phyloP scores from a whole-genome alignment of 2,329 filamentous ascomycete species.

The Exophiala spinifera region DNA sequence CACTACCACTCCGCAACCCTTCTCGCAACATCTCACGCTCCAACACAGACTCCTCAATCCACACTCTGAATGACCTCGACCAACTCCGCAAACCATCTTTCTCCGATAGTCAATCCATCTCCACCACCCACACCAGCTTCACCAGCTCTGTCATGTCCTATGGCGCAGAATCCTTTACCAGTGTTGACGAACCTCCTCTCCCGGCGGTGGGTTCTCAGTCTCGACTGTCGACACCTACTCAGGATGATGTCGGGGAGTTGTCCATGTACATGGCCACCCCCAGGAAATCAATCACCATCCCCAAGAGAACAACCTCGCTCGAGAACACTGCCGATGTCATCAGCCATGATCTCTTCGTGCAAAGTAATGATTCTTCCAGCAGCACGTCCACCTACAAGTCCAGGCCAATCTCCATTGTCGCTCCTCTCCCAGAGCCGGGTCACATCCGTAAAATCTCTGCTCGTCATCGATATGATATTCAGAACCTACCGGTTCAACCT shows the following conservation, averaged over 20 bases:
- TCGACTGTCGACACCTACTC: conserved; percentile 13
- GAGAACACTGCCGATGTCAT: conserved; percentile 2
- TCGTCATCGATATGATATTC: conserved; percentile 18
- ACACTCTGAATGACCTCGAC: conserved; percentile 18
- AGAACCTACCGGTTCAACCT: background rate
- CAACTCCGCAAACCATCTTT: conserved; percentile 13
- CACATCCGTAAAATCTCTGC: conserved; percentile 22
- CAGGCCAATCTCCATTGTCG: conserved; percentile 21
- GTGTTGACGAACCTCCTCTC: background rate
- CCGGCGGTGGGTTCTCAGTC: background rate
- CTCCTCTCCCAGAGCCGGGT: conserved; percentile 21
- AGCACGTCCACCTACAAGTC: background rate
- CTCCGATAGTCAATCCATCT: conserved; percentile 19
- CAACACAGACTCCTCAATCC: conserved; percentile 48
- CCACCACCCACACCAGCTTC: conserved; percentile 22
- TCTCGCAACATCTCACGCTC: conserved; percentile 25
- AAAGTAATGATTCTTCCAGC: background rate
- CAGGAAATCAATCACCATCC: background rate
- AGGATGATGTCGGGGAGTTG: conserved; percentile 14
- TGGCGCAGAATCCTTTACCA: conserved; percentile 15
- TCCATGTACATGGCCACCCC: conserved; percentile 15
- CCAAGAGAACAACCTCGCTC: background rate
- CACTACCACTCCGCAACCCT: conserved; percentile 7
- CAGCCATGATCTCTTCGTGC: conserved; percentile 8
- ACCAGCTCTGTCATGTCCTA: conserved; percentile 12